Percentiles rank a stretch among this genome's conserved stretches.
Evolutionary conservation across 2,329 filamentous ascomycete species (phyloP).

Genomic region (Septoria petroselini): DNA sequence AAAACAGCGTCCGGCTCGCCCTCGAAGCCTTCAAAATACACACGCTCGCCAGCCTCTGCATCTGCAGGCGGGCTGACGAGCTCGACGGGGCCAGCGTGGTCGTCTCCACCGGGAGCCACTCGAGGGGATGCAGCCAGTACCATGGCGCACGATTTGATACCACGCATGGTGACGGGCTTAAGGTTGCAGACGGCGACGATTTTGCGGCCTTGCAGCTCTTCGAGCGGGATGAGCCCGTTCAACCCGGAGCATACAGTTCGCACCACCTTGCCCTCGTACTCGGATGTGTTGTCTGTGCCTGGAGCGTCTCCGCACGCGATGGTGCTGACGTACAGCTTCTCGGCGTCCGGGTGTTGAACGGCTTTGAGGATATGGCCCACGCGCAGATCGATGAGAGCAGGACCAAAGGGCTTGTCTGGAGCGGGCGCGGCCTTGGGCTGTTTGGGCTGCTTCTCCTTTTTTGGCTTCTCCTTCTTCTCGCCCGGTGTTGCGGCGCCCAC

Average conservation of each 20-base stretch:
- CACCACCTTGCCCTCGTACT: slow-evolving; percentile 86
- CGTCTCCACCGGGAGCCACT: slow-evolving; percentile 74
- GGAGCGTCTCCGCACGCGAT: slow-evolving; percentile 89
- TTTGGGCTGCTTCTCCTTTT: slow-evolving; percentile 85
- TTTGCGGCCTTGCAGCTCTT: slow-evolving; percentile 95
- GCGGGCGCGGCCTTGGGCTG: slow-evolving; percentile 58
- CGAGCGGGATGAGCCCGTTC: slow-evolving; percentile 86
- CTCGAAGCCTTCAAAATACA: slow-evolving; percentile 92
- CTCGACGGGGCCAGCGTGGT: slow-evolving; percentile 88
- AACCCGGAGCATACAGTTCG: slow-evolving; percentile 96
- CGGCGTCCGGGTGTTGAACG: slow-evolving; percentile 91
- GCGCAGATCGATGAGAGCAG: slow-evolving; percentile 85
- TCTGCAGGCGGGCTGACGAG: slow-evolving; percentile 79
- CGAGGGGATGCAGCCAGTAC: slow-evolving; percentile 91
- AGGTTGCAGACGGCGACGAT: slow-evolving; percentile 95
- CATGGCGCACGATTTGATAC: slow-evolving; percentile 79
- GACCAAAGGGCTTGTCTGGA: slow-evolving; percentile 72
- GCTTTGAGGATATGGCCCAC: slow-evolving; percentile 98
- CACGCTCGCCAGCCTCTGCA: slow-evolving; percentile 76
- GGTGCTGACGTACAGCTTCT: slow-evolving; percentile 91
- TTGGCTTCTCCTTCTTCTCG: slow-evolving; percentile 67
- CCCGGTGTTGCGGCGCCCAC: slow-evolving; percentile 43
- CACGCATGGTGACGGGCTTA: slow-evolving; percentile 98
- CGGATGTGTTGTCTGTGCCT: slow-evolving; percentile 81
- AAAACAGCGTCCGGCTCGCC: slow-evolving; percentile 88